phyloP scores from a whole-genome alignment of 148 eudicot species.

The Selenicereus undatus region DNA sequence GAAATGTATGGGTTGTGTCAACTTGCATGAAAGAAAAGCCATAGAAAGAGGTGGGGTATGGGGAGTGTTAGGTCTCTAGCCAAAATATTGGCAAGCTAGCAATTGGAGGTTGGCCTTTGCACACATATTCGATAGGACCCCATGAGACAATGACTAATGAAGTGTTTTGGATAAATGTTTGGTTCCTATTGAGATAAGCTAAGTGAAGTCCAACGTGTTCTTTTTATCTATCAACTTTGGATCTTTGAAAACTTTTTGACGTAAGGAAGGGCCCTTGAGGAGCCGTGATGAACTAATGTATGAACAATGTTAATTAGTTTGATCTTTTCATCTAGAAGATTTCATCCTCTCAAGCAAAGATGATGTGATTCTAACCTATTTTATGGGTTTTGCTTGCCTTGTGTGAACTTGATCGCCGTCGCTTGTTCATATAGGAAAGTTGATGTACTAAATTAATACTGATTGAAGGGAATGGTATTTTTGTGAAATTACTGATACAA shows the following conservation, averaged over 20 bases:
- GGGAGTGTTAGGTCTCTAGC: slow-evolving; percentile 10
- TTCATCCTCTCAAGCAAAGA: not conserved
- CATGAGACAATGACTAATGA: not conserved
- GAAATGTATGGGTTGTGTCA: too few relatives aligned
- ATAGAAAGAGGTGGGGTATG: not conserved
- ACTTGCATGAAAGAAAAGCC: not conserved
- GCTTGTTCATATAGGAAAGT: too few relatives aligned
- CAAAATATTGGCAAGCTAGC: slow-evolving; percentile 15
- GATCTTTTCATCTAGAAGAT: not conserved
- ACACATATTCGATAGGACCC: slow-evolving; percentile 18
- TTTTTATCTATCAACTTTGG: not conserved
- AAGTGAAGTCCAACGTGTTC: slow-evolving; percentile 11
- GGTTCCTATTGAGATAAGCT: not conserved
- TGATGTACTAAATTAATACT: too few relatives aligned
- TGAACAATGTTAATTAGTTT: not conserved
- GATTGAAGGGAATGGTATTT: too few relatives aligned
- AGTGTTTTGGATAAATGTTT: not conserved
- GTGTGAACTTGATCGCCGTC: too few relatives aligned
- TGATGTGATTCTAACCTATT: too few relatives aligned
- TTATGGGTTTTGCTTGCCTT: too few relatives aligned
- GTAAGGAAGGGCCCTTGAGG: not conserved
- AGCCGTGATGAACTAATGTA: not conserved
- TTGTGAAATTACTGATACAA: too few relatives aligned
- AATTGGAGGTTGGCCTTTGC: slow-evolving; percentile 21
- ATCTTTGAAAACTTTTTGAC: not conserved